Conservation (phyloP, 1,284 basidiomycete species). For the Hemileia vastatrix region DNA sequence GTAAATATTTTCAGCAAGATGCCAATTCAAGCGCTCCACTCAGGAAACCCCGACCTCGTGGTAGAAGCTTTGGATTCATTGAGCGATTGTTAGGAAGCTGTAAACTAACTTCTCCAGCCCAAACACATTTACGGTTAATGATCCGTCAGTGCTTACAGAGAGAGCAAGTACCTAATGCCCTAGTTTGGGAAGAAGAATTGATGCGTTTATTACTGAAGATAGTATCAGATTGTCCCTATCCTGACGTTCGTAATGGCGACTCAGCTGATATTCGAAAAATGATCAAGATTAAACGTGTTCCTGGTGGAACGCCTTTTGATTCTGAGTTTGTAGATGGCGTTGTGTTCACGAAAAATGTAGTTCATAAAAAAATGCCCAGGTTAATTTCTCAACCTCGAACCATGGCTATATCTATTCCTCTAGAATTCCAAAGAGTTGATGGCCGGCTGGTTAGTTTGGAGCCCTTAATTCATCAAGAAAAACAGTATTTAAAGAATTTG, state of each 20-base stretch:
- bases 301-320: conserved; percentile 79
- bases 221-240: conserved; percentile 44
- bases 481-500: conserved; percentile 82
- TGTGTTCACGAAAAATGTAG: conserved; percentile 95
- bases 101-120: too few relatives aligned
- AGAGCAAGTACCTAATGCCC: conserved; percentile 62
- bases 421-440: conserved; percentile 89
- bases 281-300: conserved; percentile 98
- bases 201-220: conserved; percentile 68
- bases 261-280: conserved; percentile 84
- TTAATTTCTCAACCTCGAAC: conserved; percentile 61
- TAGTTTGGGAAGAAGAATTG: conserved; percentile 75
- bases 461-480: conserved; percentile 84
- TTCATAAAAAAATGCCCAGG: conserved; percentile 65
- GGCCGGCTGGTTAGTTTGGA: conserved; percentile 90
- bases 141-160: conserved; percentile 61
- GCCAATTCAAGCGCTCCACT: too few relatives aligned
- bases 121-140: conserved; percentile 71
- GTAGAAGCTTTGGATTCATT: too few relatives aligned
- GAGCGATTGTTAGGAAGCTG: too few relatives aligned
- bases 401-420: conserved; percentile 89
- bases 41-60: too few relatives aligned
- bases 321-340: conserved; percentile 96
- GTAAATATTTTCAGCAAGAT: too few relatives aligned
- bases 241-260: conserved; percentile 55